A percentile compares a stretch with the other conserved stretches of the same genome.
Evolutionary conservation across 1,284 basidiomycete genomes (phyloP).

Genomic region (Wolfiporia cocos): DNA sequence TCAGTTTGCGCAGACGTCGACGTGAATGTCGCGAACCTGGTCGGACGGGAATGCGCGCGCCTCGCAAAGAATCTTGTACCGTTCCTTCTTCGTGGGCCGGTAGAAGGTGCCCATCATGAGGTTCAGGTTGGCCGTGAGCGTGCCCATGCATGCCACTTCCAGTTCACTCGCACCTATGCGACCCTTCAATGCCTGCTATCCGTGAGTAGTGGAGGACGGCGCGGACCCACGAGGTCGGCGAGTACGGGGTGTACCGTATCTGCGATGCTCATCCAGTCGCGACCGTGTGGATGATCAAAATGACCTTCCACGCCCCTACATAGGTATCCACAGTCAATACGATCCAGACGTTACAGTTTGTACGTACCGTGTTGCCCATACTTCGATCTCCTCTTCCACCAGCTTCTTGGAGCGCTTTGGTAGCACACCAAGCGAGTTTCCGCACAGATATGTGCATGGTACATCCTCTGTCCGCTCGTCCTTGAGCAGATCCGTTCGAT

Average conservation of each 20-base stretch:
- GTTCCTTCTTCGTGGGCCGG: slow-evolving; percentile 68
- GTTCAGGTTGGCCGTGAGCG: slow-evolving; percentile 92
- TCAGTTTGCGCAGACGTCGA: neutral
- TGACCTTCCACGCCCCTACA: slow-evolving; percentile 86
- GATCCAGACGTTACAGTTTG: neutral
- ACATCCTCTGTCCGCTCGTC: slow-evolving; percentile 35
- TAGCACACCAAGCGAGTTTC: slow-evolving; percentile 90
- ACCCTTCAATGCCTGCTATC: neutral
- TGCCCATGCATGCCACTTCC: slow-evolving; percentile 94
- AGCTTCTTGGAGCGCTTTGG: slow-evolving; percentile 69
- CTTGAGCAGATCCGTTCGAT: neutral
- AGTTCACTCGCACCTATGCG: slow-evolving; percentile 70
- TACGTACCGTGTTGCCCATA: slow-evolving; percentile 79
- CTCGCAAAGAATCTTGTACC: slow-evolving; percentile 96
- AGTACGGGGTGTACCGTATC: slow-evolving; percentile 72
- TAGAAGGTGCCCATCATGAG: slow-evolving; percentile 94
- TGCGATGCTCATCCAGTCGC: slow-evolving; percentile 83
- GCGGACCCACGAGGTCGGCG: slow-evolving; percentile 77
- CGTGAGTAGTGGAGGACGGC: neutral
- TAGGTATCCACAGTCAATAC: slow-evolving; percentile 1
- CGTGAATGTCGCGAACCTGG: slow-evolving; percentile 38
- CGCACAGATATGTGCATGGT: slow-evolving; percentile 84
- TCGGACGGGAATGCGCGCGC: slow-evolving; percentile 94
- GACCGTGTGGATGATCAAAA: slow-evolving; percentile 79
- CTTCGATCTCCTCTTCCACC: slow-evolving; percentile 79